Evolutionary conservation across 106 monocot species (phyloP).

Genomic region (Dioscorea dumetorum): DNA sequence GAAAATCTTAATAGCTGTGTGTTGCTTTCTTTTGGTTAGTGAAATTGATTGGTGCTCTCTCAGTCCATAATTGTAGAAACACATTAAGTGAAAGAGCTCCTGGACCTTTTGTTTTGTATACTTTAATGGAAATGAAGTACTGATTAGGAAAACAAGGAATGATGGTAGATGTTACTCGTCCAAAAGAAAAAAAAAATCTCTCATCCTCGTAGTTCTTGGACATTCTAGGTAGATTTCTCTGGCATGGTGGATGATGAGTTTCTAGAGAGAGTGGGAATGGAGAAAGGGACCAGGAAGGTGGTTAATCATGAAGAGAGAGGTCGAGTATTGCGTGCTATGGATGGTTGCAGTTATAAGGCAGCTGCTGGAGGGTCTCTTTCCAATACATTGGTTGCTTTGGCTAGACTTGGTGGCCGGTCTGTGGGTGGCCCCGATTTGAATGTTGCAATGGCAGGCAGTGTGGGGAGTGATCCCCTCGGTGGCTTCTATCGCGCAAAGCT

Average conservation of each 20-base stretch:
- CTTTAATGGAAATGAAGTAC: too few relatives aligned
- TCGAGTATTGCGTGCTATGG: slow-evolving; percentile 86
- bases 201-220: neutral
- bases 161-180: too few relatives aligned
- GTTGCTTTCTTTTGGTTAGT: too few relatives aligned
- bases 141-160: too few relatives aligned
- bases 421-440: slow-evolving; percentile 39
- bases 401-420: slow-evolving; percentile 61
- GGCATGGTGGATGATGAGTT: slow-evolving; percentile 89
- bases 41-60: too few relatives aligned
- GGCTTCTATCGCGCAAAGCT: slow-evolving; percentile 88
- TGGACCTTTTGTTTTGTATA: too few relatives aligned
- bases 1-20: too few relatives aligned
- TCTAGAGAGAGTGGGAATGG: slow-evolving; percentile 58
- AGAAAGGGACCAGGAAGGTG: slow-evolving; percentile 86
- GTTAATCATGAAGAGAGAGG: slow-evolving; percentile 96
- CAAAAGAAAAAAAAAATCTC: neutral
- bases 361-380: slow-evolving; percentile 98
- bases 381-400: slow-evolving; percentile 88
- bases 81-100: too few relatives aligned
- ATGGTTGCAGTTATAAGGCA: slow-evolving; percentile 94
- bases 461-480: slow-evolving; percentile 94
- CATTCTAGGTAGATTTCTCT: slow-evolving; percentile 84
- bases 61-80: too few relatives aligned
- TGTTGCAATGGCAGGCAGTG: slow-evolving; percentile 92